Base-by-base conservation (phyloP, 352 stramenopile species). In the Ophiocytium majus region DNA sequence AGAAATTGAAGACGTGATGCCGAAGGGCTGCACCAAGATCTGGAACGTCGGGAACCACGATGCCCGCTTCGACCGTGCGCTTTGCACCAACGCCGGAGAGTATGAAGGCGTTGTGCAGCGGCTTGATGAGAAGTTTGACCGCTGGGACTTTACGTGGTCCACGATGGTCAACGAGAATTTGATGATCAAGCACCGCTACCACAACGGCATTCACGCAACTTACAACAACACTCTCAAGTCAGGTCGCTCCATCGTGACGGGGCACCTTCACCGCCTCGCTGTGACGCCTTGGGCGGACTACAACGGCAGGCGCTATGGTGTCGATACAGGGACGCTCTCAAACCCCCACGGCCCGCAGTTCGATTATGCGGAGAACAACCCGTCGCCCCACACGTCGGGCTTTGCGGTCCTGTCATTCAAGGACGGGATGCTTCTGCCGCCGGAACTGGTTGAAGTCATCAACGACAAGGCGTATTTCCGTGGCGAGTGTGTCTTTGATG, bases 11-110 rank as follows among this genome's bases (percentile, higher is more conserved):
- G 57, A 71, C 57, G 57, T 28, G 23, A 23, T 23, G 19, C 57
- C 57, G 57, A 23, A 28, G 57, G 57, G 57, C 57, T 71, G 57
- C 57, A 23, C 19, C 19, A 71, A 71, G 57, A 23, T 71, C 57
- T 71, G 57, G 57, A 23, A 23, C 28, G 19, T 71, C 19, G 57
- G 57, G 28, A 71, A 71, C 57, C 57, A 71, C 57, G 57, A 71
- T 28, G 57, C 57, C 57, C 57, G 57, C 57, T 71, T 71, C 57
- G 57, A 71, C 19, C n/a, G n/a, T n/a, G n/a, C n/a, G n/a, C n/a
- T n/a, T n/a, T n/a, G n/a, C n/a, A 71, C 57, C 19, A 71, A 71
- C 19, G 28, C 28, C 57, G 57, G 19, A 23, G 57, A 71, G 57
- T 23, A 23, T 28, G 19, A 71, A 23, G 57, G 57, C 57, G 57